Conservation (phyloP, 2,329 filamentous ascomycete species). For the Fusarium sp. region DNA sequence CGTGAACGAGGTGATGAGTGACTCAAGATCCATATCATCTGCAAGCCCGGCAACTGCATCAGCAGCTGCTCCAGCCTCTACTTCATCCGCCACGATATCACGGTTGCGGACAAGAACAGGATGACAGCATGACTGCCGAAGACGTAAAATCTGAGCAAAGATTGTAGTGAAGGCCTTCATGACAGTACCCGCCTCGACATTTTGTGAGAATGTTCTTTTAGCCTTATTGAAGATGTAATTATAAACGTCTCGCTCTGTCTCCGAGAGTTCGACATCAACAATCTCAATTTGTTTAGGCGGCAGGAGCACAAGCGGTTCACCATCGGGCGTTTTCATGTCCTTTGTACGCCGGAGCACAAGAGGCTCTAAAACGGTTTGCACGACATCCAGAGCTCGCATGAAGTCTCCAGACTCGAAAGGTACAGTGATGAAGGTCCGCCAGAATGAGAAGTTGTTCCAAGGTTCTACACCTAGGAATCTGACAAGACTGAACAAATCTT, state of each 20-base stretch:
- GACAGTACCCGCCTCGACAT: conserved; percentile 90
- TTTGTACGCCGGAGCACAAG: conserved; percentile 96
- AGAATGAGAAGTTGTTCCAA: conserved; percentile 99
- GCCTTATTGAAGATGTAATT: conserved; percentile 88
- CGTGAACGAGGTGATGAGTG: conserved; percentile 86
- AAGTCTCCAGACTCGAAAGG: conserved; percentile 97
- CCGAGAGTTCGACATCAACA: conserved; percentile 85
- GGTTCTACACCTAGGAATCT: conserved; percentile 94
- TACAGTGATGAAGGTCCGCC: conserved; percentile 98
- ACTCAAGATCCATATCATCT: conserved; percentile 95
- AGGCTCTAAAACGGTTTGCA: conserved; percentile 95
- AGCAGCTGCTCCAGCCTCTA: conserved; percentile 78
- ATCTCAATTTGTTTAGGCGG: conserved; percentile 86
- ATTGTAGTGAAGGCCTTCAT: conserved; percentile 97
- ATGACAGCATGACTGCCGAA: conserved; percentile 95
- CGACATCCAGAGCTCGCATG: conserved; percentile 91
- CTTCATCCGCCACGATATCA: conserved; percentile 86
- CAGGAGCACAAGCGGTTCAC: conserved; percentile 78
- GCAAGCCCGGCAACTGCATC: conserved; percentile 84
- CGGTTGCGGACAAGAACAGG: conserved; percentile 89
- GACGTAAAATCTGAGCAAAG: conserved; percentile 92
- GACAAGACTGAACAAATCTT: conserved; percentile 93
- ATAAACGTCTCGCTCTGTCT: conserved; percentile 89
- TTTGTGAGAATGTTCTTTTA: conserved; percentile 85
- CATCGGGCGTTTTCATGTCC: conserved; percentile 95